Percentiles rank a stretch among this genome's conserved stretches.
Conservation (phyloP, 2,329 filamentous ascomycete genomes). For the Nannizzia gypsea region DNA sequence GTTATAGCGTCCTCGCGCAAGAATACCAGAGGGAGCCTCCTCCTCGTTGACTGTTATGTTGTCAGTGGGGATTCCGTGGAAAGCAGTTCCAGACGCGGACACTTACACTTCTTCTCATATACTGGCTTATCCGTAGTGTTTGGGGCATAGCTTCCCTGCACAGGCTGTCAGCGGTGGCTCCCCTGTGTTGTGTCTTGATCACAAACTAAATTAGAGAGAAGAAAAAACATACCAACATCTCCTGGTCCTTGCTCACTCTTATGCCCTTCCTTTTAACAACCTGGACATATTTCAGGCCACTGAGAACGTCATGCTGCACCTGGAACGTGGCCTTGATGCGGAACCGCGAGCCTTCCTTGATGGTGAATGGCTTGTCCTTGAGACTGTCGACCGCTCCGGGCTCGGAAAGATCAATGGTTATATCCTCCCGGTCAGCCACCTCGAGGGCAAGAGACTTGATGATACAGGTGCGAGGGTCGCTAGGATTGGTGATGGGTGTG, state of each 20-base stretch:
- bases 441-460: slow-evolving; percentile 86
- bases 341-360: slow-evolving; percentile 91
- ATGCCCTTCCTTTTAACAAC: slow-evolving; percentile 82
- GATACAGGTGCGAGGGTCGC: slow-evolving; percentile 80
- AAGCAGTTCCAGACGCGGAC: no score
- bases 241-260: slow-evolving; percentile 79
- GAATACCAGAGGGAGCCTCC: slow-evolving; percentile 82
- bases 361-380: slow-evolving; percentile 87
- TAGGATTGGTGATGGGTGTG: slow-evolving; percentile 60
- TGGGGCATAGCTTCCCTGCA: slow-evolving; percentile 78
- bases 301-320: slow-evolving; percentile 93
- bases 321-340: slow-evolving; percentile 90
- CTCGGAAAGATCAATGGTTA: slow-evolving; percentile 73
- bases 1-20: slow-evolving; percentile 81
- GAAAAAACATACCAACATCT: slow-evolving; percentile 76
- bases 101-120: slow-evolving; percentile 86
- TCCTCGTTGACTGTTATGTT: slow-evolving; percentile 62
- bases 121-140: slow-evolving; percentile 76
- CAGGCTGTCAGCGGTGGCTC: neutral
- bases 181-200: no score
- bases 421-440: slow-evolving; percentile 66
- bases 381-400: slow-evolving; percentile 63
- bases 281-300: slow-evolving; percentile 91
- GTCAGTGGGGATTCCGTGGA: no score
- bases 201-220: neutral